Percentiles rank a stretch among this genome's conserved stretches.
phyloP scores from a whole-genome alignment of 1,139 yeast species.

The Arxiozyma bovina region DNA sequence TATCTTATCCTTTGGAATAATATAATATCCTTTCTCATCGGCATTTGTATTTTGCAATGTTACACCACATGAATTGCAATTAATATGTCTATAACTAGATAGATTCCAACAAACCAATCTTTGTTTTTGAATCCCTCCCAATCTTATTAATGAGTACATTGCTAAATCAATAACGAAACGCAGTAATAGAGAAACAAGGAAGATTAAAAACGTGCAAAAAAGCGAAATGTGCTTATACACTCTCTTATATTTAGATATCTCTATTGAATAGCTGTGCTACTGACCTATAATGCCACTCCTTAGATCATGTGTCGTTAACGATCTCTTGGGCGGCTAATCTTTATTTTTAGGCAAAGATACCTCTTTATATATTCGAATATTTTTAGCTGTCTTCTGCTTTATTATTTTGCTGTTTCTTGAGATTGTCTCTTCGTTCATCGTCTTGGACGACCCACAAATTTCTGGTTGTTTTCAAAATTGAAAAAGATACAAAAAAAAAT shows the following conservation, averaged over 20 bases:
- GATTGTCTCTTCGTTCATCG: neutral
- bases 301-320: neutral
- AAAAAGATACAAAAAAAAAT: neutral
- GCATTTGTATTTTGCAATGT: slow-evolving; percentile 38
- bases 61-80: slow-evolving; percentile 45
- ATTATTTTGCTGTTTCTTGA: neutral
- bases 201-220: neutral
- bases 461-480: neutral
- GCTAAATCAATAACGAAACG: neutral
- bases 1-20: slow-evolving; percentile 18
- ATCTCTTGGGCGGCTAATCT: neutral
- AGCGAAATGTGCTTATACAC: neutral
- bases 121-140: neutral
- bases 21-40: slow-evolving; percentile 38
- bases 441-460: neutral
- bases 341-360: neutral
- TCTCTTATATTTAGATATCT: neutral
- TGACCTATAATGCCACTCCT: neutral
- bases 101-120: neutral
- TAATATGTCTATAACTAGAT: slow-evolving; percentile 6
- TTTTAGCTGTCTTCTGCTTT: neutral
- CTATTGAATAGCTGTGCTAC: neutral
- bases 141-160: neutral
- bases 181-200: too few species aligned
- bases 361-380: neutral